These are phyloP conservation scores for Leptomonas pyrrhocoris DNA, from an alignment of 208 protist genomes.

Conservation along the genomic window DNA sequence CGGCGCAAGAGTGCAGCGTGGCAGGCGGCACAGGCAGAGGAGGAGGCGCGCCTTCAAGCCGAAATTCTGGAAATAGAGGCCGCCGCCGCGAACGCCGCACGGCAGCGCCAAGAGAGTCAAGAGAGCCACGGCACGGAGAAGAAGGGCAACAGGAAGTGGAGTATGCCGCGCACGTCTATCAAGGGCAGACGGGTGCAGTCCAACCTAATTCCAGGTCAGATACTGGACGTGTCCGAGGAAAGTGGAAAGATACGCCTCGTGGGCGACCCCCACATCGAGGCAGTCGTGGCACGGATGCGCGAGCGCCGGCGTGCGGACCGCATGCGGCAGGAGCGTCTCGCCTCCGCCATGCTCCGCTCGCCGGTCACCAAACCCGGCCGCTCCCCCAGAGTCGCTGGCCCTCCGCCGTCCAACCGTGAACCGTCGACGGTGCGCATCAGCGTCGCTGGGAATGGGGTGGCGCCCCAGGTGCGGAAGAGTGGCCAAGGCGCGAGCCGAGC, in stretches of 20 bases:
- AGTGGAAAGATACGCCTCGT: constrained; percentile 47
- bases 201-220: constrained; percentile 50
- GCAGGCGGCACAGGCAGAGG: constrained; percentile 11
- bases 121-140: neutral
- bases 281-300: constrained; percentile 43
- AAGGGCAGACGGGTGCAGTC: constrained; percentile 22
- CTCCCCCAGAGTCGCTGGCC: neutral
- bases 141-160: neutral
- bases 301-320: constrained; percentile 42
- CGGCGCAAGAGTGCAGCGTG: constrained; percentile 6
- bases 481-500: neutral
- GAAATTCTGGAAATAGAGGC: constrained; percentile 9
- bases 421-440: constrained; percentile 9
- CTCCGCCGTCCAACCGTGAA: neutral
- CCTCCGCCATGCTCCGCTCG: neutral
- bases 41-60: constrained; percentile 15
- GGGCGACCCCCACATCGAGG: constrained; percentile 43
- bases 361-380: neutral
- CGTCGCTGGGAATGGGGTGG: neutral
- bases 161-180: neutral
- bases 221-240: constrained; percentile 23
- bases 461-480: neutral
- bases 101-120: neutral
- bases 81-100: neutral
- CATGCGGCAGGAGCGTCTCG: constrained; percentile 22